Conservation (phyloP, 1,284 basidiomycete genomes). For the Rhodotorula sp. region DNA sequence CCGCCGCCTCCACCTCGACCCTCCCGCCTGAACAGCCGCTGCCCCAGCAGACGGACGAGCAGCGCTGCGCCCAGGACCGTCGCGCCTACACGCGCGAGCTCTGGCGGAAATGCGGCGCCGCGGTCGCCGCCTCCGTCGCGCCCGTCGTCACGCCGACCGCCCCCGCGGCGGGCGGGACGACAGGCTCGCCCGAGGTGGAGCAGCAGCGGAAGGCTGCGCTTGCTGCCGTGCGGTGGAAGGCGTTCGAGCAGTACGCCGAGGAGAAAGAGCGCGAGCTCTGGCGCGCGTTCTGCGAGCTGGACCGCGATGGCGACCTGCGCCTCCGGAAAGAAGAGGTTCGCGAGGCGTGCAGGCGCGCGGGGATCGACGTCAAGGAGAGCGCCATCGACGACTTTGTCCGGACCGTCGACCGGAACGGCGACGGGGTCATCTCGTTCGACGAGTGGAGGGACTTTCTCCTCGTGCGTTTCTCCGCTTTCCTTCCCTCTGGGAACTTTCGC, state of each 20-base stretch:
- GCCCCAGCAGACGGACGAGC: neutral
- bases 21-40: neutral
- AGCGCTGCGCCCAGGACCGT: neutral
- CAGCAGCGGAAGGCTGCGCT: neutral
- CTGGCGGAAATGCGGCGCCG: slow-evolving; percentile 34
- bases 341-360: slow-evolving; percentile 35
- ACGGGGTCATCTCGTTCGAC: slow-evolving; percentile 65
- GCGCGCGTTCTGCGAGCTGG: slow-evolving; percentile 34
- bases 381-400: slow-evolving; percentile 40
- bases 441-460: slow-evolving; percentile 90
- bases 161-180: slow-evolving; percentile 1
- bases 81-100: slow-evolving; percentile 39
- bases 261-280: slow-evolving; percentile 37
- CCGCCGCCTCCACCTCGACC: neutral
- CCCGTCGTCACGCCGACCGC: neutral
- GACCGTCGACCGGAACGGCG: slow-evolving; percentile 30
- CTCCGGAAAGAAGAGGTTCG: slow-evolving; percentile 23
- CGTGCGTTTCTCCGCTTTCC: slow-evolving; percentile 38
- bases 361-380: slow-evolving; percentile 32
- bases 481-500: neutral
- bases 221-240: slow-evolving; percentile 23
- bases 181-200: slow-evolving; percentile 7
- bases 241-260: slow-evolving; percentile 40
- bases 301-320: slow-evolving; percentile 36
- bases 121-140: slow-evolving; percentile 3